A percentile compares a stretch with the other conserved stretches of the same genome.
Conservation (phyloP, 1,284 basidiomycete species). For the Sphagnurus paluster region DNA sequence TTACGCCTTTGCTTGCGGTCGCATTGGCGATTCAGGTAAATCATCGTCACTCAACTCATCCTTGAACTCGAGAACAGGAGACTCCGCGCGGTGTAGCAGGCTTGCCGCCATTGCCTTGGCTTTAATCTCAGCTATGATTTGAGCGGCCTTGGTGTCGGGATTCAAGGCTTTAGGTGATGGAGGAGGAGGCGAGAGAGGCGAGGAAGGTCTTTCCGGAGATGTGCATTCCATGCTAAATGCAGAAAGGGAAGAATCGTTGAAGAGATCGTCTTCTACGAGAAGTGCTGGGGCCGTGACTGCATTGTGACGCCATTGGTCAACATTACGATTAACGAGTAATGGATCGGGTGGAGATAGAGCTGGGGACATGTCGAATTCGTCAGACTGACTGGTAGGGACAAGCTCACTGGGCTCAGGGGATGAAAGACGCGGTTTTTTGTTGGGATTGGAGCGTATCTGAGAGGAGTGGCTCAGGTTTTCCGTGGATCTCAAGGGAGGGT, state of each 20-base stretch:
- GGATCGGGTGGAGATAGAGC: constrained; percentile 24
- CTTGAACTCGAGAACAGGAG: constrained; percentile 34
- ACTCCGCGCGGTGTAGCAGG: constrained; percentile 43
- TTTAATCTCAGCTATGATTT: constrained; percentile 63
- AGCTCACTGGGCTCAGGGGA: constrained; percentile 34
- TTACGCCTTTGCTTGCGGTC: constrained; percentile 15
- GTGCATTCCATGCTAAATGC: constrained; percentile 6
- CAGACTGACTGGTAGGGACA: constrained; percentile 70
- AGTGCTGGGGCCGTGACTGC: constrained; percentile 19
- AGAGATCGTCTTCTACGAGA: constrained; percentile 11
- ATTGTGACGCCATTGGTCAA: constrained; percentile 44
- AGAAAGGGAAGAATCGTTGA: background rate
- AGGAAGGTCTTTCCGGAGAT: constrained; percentile 1
- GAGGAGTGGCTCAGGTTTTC: constrained; percentile 23
- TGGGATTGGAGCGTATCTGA: constrained; percentile 18
- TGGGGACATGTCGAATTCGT: constrained; percentile 54
- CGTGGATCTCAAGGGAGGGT: constrained; percentile 23
- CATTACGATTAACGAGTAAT: constrained; percentile 34
- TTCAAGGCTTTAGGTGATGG: constrained; percentile 39
- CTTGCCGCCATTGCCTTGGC: constrained; percentile 48
- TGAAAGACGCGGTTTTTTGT: constrained; percentile 38
- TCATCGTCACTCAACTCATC: constrained; percentile 53
- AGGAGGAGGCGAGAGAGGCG: constrained; percentile 13
- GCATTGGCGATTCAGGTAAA: constrained; percentile 17
- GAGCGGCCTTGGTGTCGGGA: constrained; percentile 48